A percentile compares a stretch with the other conserved stretches of the same genome.
These are phyloP conservation scores for Filobasidium floriforme DNA, from an alignment of 768 basidiomycete genomes.

Conservation along the genomic window DNA sequence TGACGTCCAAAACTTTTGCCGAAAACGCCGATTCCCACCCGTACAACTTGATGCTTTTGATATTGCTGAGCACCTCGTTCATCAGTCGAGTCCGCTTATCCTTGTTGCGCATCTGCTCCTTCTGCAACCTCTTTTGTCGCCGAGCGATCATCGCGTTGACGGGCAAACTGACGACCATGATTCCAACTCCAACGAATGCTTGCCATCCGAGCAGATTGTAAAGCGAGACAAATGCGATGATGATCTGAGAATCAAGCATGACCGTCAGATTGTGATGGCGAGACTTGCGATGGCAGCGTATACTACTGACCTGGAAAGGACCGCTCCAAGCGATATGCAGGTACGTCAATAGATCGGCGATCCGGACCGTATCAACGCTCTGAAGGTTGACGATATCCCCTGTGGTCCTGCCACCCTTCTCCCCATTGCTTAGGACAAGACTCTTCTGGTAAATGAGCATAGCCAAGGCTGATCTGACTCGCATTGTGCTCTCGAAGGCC, in stretches of 20 bases:
- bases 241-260: conserved; percentile 53
- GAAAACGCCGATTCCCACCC: conserved; percentile 93
- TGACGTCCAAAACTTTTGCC: conserved; percentile 57
- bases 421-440: conserved; percentile 75
- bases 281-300: neutral
- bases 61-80: conserved; percentile 88
- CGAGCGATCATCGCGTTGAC: conserved; percentile 36
- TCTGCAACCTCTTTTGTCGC: conserved; percentile 55
- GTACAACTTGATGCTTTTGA: conserved; percentile 62
- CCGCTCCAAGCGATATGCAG: conserved; percentile 79
- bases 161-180: conserved; percentile 60
- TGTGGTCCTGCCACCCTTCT: conserved; percentile 62
- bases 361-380: conserved; percentile 55
- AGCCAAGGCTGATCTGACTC: conserved; percentile 82
- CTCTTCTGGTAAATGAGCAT: conserved; percentile 79
- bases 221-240: conserved; percentile 77
- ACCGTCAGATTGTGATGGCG: neutral
- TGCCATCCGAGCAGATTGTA: conserved; percentile 87
- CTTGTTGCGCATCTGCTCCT: conserved; percentile 86
- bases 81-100: conserved; percentile 59
- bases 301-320: conserved; percentile 49
- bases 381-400: conserved; percentile 94
- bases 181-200: conserved; percentile 74
- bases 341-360: conserved; percentile 44
- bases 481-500: conserved; percentile 58